Conservation (phyloP, 106 monocot species). For the Platanthera zijinensis region DNA sequence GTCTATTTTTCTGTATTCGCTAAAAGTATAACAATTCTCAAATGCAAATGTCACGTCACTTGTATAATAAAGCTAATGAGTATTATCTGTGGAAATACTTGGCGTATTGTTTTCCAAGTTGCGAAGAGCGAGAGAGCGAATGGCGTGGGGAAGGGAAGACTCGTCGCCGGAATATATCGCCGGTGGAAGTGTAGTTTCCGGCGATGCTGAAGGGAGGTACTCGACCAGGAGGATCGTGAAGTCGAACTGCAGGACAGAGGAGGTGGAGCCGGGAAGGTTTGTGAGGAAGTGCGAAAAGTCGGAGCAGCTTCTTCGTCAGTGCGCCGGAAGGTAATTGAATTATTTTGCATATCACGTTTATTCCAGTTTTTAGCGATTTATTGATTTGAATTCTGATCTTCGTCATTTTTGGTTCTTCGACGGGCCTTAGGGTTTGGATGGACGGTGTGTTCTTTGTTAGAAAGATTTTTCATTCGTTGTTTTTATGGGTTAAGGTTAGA, state of each 20-base stretch:
- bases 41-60: too few relatives aligned
- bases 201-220: background rate
- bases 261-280: conserved; percentile 24
- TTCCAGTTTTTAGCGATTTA: background rate
- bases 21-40: too few relatives aligned
- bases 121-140: background rate
- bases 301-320: conserved; percentile 19
- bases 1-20: too few relatives aligned
- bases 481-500: background rate
- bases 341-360: background rate
- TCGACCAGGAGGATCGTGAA: conserved; percentile 25
- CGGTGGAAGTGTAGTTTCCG: background rate
- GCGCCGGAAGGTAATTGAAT: conserved; percentile 12
- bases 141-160: background rate
- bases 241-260: conserved; percentile 23
- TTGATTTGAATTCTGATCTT: background rate
- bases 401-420: background rate
- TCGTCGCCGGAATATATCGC: background rate
- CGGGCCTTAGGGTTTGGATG: background rate
- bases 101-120: too few relatives aligned
- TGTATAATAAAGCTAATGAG: too few relatives aligned
- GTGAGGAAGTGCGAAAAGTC: conserved; percentile 25
- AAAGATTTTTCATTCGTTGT: background rate
- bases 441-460: background rate
- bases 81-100: too few relatives aligned